phyloP scores from a whole-genome alignment of 1,139 yeast genomes.

The Debaryomyces subglobosus region DNA sequence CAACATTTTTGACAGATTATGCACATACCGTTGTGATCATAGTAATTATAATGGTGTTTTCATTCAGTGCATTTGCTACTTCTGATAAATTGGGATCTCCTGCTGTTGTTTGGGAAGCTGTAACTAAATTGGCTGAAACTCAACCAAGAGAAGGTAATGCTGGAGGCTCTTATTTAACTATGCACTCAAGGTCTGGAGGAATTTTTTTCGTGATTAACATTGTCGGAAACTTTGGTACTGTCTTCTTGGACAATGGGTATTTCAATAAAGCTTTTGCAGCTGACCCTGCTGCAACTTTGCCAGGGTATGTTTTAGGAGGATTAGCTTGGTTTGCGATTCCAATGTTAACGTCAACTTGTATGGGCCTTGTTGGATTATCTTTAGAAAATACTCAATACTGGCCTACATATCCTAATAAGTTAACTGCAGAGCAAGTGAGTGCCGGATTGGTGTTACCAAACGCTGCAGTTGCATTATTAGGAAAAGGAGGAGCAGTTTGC shows the following conservation, averaged over 20 bases:
- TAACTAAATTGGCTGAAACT: constrained; percentile 57
- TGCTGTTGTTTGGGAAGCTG: constrained; percentile 71
- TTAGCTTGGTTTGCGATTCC: constrained; percentile 92
- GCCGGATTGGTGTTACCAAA: constrained; percentile 86
- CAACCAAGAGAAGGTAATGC: constrained; percentile 76
- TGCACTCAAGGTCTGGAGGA: constrained; percentile 77
- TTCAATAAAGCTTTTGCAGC: constrained; percentile 92
- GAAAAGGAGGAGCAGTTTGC: constrained; percentile 86
- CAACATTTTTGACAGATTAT: constrained; percentile 87
- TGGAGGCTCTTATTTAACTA: constrained; percentile 76
- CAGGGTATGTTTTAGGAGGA: constrained; percentile 93
- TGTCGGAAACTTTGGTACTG: constrained; percentile 89
- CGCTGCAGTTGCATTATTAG: constrained; percentile 83
- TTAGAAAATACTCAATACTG: constrained; percentile 67
- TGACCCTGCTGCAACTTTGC: constrained; percentile 78
- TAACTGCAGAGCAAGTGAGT: constrained; percentile 68
- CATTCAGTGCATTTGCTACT: constrained; percentile 67
- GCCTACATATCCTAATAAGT: constrained; percentile 74
- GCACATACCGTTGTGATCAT: constrained; percentile 70
- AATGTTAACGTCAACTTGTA: constrained; percentile 74
- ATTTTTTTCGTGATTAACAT: constrained; percentile 81
- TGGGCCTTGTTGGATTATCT: constrained; percentile 81
- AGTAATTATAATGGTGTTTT: constrained; percentile 61
- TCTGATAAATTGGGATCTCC: constrained; percentile 73
- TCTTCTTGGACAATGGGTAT: constrained; percentile 85